Conservation (phyloP, 768 basidiomycete species). For the Mycena crocata region DNA sequence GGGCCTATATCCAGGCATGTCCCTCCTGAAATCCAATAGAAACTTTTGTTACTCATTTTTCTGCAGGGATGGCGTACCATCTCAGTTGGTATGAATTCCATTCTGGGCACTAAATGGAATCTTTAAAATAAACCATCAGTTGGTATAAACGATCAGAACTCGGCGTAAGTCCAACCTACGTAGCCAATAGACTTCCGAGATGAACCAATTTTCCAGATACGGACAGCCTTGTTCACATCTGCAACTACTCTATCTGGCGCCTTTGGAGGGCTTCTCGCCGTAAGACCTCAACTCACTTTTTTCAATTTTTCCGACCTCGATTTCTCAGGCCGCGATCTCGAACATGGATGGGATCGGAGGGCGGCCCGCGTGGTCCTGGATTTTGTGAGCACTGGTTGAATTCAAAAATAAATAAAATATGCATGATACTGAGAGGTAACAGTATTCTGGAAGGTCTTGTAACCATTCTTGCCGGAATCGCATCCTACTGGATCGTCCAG, state of each 20-base stretch:
- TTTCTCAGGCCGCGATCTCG: slow-evolving; percentile 71
- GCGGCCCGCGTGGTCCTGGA: slow-evolving; percentile 65
- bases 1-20: slow-evolving; percentile 64
- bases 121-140: slow-evolving; percentile 47
- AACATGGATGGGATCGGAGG: slow-evolving; percentile 79
- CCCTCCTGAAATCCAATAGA: slow-evolving; percentile 61
- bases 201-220: slow-evolving; percentile 14
- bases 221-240: slow-evolving; percentile 82
- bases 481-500: slow-evolving; percentile 79
- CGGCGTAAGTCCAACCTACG: slow-evolving; percentile 53
- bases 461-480: slow-evolving; percentile 68
- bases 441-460: slow-evolving; percentile 81
- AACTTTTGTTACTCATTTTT: slow-evolving; percentile 44
- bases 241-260: slow-evolving; percentile 85
- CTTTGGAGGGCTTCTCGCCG: slow-evolving; percentile 29
- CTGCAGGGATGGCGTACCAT: slow-evolving; percentile 30
- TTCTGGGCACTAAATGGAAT: background rate
- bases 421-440: slow-evolving; percentile 38
- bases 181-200: background rate
- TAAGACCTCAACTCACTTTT: too few relatives aligned
- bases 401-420: too few relatives aligned
- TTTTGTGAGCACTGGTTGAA: slow-evolving; percentile 53
- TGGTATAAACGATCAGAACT: slow-evolving; percentile 88
- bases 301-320: too few relatives aligned
- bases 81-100: slow-evolving; percentile 24